These are phyloP conservation scores for Stellera chamaejasme DNA, from an alignment of 345 rosid genomes.

Conservation along the genomic window DNA sequence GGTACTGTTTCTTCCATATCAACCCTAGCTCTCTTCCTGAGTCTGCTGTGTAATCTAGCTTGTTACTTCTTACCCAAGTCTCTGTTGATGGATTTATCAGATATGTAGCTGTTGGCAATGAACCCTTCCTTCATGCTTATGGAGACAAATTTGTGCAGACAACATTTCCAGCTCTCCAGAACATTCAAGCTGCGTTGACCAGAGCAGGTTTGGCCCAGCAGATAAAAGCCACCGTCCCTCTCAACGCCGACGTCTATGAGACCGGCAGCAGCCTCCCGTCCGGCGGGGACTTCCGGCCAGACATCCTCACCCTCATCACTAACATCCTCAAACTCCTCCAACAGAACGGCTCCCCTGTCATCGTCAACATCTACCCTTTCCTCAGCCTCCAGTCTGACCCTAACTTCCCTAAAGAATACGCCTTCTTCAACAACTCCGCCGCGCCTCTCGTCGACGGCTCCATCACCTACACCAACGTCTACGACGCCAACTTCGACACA, in stretches of 20 bases:
- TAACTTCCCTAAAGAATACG: slow-evolving; percentile 63
- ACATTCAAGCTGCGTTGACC: slow-evolving; percentile 73
- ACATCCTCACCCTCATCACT: slow-evolving; percentile 56
- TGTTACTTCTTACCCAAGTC: no score
- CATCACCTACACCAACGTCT: slow-evolving; percentile 62
- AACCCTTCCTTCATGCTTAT: slow-evolving; percentile 72
- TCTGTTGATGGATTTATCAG: slow-evolving; percentile 14
- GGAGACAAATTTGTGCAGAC: slow-evolving; percentile 42
- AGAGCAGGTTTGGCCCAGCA: slow-evolving; percentile 65
- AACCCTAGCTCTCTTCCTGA: no score
- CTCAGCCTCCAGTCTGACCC: slow-evolving; percentile 71
- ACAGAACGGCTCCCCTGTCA: slow-evolving; percentile 47
- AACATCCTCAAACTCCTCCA: slow-evolving; percentile 50
- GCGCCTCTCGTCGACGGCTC: slow-evolving; percentile 61
- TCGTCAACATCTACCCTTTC: slow-evolving; percentile 84
- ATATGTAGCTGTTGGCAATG: slow-evolving; percentile 85
- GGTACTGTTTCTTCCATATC: slow-evolving; percentile 23
- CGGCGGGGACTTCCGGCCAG: slow-evolving; percentile 61
- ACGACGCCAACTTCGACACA: slow-evolving; percentile 82
- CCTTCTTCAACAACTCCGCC: slow-evolving; percentile 53
- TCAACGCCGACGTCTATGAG: slow-evolving; percentile 74
- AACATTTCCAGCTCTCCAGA: slow-evolving; percentile 79
- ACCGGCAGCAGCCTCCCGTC: slow-evolving; percentile 55
- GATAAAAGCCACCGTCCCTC: slow-evolving; percentile 68
- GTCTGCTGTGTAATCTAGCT: no score